Base-by-base conservation (phyloP, 495 filamentous ascomycete genomes). In the Penicillium flavigenum region DNA sequence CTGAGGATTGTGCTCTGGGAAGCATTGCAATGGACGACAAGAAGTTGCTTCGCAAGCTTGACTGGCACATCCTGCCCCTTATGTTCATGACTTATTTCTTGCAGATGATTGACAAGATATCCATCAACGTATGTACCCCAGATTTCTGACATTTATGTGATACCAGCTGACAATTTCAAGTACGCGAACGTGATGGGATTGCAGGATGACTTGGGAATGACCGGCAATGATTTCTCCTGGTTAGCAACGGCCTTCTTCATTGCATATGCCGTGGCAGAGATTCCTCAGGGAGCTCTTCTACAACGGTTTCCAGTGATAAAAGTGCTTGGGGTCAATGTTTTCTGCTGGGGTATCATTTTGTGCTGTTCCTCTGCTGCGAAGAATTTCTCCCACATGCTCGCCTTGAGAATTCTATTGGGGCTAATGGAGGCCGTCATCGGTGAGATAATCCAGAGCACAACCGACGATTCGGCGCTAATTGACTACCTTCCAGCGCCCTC, bases 81-180 rank as follows among this genome's bases (percentile, higher is more conserved):
- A 84, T 84, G 82, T 87, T 86, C 56, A 59, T 73, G 31, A 79
- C 76, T 57, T 88, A 88, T 65, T 82, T 79, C 32, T 74, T 88
- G 67, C 85, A 88, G 66, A 87, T 86, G 62, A 68, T 87, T 39
- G 86, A 88, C 68, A 88, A 88, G 68, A 80, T 86, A 41, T 75
- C 81, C 10, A 71, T 86, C 56, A 87, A 86, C 56, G 80, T 83
- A 43, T 60, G 78, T 29, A 29, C 27, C 9, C 27, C 27, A 29
- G 4, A 0, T 29, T 2, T 29, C 1, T 8, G 27, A 29, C 27
- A 29, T 2, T 29, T 2, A 29, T 29, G 27, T 29, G 7, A 1
- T 29, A 8, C 27, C 6, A 29, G 29, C 31, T 42, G 16, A 48
- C 20, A 17, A n/a, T 16, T 42, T 39, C 47, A 43, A 80, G 75